These are phyloP conservation scores for Xylariaceae sp. DNA, from an alignment of 2,329 filamentous ascomycete genomes.

Conservation along the genomic window DNA sequence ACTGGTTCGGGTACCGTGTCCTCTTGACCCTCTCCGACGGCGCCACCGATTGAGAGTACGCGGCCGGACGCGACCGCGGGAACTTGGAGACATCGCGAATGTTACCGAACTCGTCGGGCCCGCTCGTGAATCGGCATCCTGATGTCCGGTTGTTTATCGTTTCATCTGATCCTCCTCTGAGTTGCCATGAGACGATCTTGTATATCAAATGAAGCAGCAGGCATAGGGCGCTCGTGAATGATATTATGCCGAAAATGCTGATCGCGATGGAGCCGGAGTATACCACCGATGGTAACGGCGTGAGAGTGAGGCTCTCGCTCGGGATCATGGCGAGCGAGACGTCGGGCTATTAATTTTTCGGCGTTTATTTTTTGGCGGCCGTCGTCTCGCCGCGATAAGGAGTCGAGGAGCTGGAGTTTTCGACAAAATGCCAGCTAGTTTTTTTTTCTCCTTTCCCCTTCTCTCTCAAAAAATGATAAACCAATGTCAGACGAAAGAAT, in stretches of 20 bases:
- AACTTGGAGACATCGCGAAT: conserved; percentile 13
- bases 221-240: conserved; percentile 33
- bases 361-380: background rate
- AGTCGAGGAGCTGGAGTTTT: background rate
- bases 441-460: background rate
- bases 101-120: conserved; percentile 20
- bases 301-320: conserved; percentile 25
- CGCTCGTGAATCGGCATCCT: conserved; percentile 16
- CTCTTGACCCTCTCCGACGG: conserved; percentile 1
- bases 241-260: conserved; percentile 34
- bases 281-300: conserved; percentile 34
- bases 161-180: conserved; percentile 10
- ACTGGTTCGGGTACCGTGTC: conserved; percentile 50
- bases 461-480: background rate
- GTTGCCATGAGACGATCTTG: conserved; percentile 35
- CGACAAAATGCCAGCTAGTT: background rate
- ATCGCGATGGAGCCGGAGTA: conserved; percentile 36
- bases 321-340: conserved; percentile 1
- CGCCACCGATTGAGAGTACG: conserved; percentile 10
- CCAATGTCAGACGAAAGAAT: background rate
- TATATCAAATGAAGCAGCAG: conserved; percentile 34
- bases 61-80: conserved; percentile 2
- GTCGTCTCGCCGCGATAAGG: background rate
- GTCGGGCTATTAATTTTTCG: background rate
- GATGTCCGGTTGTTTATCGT: background rate